Evolutionary conservation across 2,329 filamentous ascomycete genomes (phyloP), one percentile per base, ranked within the genome.

Genomic region (Purpureocillium lavendulum): DNA sequence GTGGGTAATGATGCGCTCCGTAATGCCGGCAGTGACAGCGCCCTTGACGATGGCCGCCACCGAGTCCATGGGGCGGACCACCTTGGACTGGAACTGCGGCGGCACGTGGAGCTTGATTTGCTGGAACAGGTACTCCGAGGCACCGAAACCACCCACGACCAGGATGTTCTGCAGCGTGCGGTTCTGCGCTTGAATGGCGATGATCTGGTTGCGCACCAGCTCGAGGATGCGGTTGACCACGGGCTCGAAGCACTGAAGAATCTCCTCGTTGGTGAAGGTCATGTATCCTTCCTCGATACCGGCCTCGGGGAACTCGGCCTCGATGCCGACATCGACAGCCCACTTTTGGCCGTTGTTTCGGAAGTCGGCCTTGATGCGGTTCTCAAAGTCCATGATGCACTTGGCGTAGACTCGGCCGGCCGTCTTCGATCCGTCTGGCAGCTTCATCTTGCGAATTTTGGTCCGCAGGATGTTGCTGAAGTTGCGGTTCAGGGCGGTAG

Each of bases 351-450:
- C 89, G 62, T 96, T 97, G 70, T 97, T 97, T 49, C 92, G 81
- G 82, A 98, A 98, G 64, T 97, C 92, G 36, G 92, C 92, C 74
- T 98, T 98, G 76, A 98, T 96, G 62, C 92, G 76, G 76, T 97
- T 97, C 71, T 98, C 92, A 56, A 98, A 98, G 66, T 98, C 92
- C 90, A 97, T 97, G 65, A 98, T 97, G 63, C 90, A 97, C 70
- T 97, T 97, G 50, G 90, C 90, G 63, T 97, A 97, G 40, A 98
- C 92, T 64, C 90, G 88, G 33, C 90, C 90, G n/a, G 92, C 90
- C 3, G 88, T 97, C 67, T 90, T 94, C 51, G 90, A 96, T 35
- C 89, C 90, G 57, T 97, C 90, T 2, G 92, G 89, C 34, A 98
- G 73, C 67, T 97, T 97, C 92, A 97, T 97, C 73, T 97, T 97